Evolutionary conservation across 2,329 filamentous ascomycete genomes (phyloP).

Genomic region (Botrytis fragariae): DNA sequence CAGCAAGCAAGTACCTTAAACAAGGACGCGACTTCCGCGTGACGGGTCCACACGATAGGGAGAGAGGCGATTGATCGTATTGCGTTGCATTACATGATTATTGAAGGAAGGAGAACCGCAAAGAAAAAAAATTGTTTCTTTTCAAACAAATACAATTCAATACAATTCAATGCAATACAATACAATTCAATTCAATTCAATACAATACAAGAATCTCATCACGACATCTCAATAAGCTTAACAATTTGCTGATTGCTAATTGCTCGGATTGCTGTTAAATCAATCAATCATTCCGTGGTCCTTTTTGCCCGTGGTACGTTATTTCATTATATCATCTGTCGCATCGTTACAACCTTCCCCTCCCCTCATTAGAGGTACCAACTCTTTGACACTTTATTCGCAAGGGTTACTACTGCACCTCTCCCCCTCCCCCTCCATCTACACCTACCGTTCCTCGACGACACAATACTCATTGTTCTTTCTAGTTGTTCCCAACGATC

Average conservation of each 20-base stretch:
- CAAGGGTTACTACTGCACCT: conserved; percentile 22
- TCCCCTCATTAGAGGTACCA: conserved; percentile 2
- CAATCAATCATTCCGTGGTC: neutral
- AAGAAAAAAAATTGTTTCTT: conserved; percentile 1
- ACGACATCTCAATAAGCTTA: neutral
- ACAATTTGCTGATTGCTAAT: conserved; percentile 4
- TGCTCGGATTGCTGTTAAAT: neutral
- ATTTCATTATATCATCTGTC: neutral
- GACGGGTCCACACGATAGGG: conserved; percentile 6
- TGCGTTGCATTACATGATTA: neutral
- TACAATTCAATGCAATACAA: neutral
- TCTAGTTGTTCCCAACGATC: conserved; percentile 2
- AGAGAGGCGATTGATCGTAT: neutral
- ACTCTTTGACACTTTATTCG: conserved; percentile 28
- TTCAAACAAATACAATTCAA: neutral
- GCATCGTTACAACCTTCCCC: conserved; percentile 8
- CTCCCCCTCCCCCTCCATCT: conserved; percentile 21
- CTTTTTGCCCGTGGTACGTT: conserved; percentile 13
- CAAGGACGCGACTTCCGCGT: conserved; percentile 20
- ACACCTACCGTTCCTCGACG: neutral
- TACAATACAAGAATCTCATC: too few relatives aligned
- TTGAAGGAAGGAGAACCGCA: conserved; percentile 10
- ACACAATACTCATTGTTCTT: conserved; percentile 18
- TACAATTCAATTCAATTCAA: neutral
- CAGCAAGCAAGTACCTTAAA: conserved; percentile 3